Base-by-base conservation (phyloP, 371 early-diverging fungal genomes). In the Actinomortierella wolfii region DNA sequence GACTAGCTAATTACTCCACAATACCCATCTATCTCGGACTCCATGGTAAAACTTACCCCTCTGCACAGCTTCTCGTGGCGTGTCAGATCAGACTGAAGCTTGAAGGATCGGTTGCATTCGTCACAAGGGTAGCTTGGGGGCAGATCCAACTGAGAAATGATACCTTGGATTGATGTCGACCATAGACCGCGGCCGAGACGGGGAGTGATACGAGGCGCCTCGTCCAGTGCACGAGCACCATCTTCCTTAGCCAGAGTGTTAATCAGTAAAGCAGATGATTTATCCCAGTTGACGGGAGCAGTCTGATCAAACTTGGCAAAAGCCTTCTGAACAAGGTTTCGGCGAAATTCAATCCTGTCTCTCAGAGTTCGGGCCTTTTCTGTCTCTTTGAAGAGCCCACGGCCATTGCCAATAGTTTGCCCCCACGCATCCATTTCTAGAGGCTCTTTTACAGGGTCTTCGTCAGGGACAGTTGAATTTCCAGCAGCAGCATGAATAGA, bases 381-480 rank as follows among this genome's bases (percentile, higher is more conserved):
- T 34, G 61, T 56, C n/a, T 29, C 23, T 7, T 44, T 26, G 21
- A 64, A 59, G 13, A 63, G 60, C 6, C 69, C 64, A 14, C 63
- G 59, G 11, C 69, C 69, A n/a, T 69, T 69, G 21, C 64, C 69
- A 26, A 69, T 64, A 9, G 53, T 60, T 2, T 51, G n/a, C 21
- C 63, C 34, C 69, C 64, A 64, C 8, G 64, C 54, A 25, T 48
- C 59, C 39, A 52, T 25, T 20, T 18, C 25, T 11, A 47, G 21
- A 15, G 47, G 8, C 3, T 18, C 21, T 2, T 21, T 47, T 3
- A 11, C 34, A 34, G 34, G 11, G 34, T 6, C 34, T 34, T 34
- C 7, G 7, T 47, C 47, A 6, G 47, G 47, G 47, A 6, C 7
- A 4, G 34, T 34, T 11, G 4, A 34, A 4, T 34, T 34, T 34